Percentiles rank a stretch among this genome's conserved stretches.
These are phyloP conservation scores for Penicillium macrosclerotiorum DNA, from an alignment of 495 filamentous ascomycete species.

Conservation along the genomic window DNA sequence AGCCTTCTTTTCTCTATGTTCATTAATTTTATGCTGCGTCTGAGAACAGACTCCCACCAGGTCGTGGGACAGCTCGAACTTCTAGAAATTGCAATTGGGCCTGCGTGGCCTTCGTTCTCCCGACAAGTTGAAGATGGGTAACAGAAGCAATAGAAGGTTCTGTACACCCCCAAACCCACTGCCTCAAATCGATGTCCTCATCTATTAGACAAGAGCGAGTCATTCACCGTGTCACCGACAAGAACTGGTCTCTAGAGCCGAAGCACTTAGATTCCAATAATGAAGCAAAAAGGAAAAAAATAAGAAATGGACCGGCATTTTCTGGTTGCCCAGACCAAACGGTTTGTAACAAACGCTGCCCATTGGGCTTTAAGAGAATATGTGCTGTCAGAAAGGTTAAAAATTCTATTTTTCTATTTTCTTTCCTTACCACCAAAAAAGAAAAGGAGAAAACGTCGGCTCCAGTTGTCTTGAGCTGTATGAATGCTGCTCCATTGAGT, in stretches of 20 bases:
- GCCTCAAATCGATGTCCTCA: constrained; percentile 1
- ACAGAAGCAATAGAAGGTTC: constrained; percentile 24
- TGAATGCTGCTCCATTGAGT: too few relatives aligned
- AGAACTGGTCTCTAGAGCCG: neutral
- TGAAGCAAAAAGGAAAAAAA: constrained; percentile 8
- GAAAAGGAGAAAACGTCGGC: neutral
- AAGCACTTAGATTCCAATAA: neutral
- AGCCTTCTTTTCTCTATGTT: constrained; percentile 6
- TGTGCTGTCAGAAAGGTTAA: constrained; percentile 19
- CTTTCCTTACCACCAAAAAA: neutral
- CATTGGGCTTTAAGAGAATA: constrained; percentile 2
- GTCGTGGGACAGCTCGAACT: constrained; percentile 13
- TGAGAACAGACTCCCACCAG: too few relatives aligned
- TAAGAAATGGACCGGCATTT: constrained; percentile 15
- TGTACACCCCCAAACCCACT: neutral
- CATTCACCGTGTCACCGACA: constrained; percentile 4
- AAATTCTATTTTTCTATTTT: too few relatives aligned
- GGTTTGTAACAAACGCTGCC: constrained; percentile 17
- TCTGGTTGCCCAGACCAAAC: constrained; percentile 21
- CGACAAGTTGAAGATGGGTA: constrained; percentile 12
- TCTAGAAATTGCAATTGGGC: constrained; percentile 25
- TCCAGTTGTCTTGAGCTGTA: too few relatives aligned
- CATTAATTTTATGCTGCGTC: constrained; percentile 2
- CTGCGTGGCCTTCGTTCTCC: constrained; percentile 9
- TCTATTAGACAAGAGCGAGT: constrained; percentile 1